These are phyloP conservation scores for Phoenix roebelenii DNA, from an alignment of 176 grass and related monocot species.

Conservation along the genomic window DNA sequence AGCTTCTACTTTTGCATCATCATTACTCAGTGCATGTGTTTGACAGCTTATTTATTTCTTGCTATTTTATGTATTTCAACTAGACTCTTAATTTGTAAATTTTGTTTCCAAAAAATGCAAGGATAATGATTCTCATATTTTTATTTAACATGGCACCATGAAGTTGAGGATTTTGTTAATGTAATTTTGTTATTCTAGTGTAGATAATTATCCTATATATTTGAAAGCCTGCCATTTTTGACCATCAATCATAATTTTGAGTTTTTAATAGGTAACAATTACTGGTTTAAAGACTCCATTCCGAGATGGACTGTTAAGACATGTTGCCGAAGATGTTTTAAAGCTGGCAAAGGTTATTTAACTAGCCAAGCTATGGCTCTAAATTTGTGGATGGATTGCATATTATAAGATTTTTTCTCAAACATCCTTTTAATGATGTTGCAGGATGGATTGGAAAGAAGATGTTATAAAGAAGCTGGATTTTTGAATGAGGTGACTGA, in stretches of 20 bases:
- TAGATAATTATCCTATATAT: no score
- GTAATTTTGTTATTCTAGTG: no score
- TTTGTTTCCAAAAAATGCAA: no score
- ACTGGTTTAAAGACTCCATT: conserved; percentile 92
- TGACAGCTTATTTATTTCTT: no score
- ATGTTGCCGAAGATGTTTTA: conserved; percentile 85
- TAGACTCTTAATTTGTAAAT: no score
- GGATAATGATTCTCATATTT: no score
- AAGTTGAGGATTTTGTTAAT: no score
- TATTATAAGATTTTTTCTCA: neutral
- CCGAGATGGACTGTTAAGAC: conserved; percentile 70
- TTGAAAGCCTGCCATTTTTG: neutral
- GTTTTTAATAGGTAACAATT: conserved; percentile 46
- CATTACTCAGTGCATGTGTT: no score
- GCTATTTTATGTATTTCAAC: no score
- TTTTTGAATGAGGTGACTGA: conserved; percentile 80
- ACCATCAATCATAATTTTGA: neutral
- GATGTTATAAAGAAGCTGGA: conserved; percentile 93
- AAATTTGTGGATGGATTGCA: neutral
- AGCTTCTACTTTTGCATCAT: no score
- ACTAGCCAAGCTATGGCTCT: neutral
- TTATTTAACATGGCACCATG: no score
- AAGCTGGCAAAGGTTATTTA: conserved; percentile 68
- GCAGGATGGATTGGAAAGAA: conserved; percentile 93
- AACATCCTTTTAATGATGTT: conserved; percentile 18